These are phyloP conservation scores for Linum trigynum DNA, from an alignment of 345 rosid genomes.

Conservation along the genomic window DNA sequence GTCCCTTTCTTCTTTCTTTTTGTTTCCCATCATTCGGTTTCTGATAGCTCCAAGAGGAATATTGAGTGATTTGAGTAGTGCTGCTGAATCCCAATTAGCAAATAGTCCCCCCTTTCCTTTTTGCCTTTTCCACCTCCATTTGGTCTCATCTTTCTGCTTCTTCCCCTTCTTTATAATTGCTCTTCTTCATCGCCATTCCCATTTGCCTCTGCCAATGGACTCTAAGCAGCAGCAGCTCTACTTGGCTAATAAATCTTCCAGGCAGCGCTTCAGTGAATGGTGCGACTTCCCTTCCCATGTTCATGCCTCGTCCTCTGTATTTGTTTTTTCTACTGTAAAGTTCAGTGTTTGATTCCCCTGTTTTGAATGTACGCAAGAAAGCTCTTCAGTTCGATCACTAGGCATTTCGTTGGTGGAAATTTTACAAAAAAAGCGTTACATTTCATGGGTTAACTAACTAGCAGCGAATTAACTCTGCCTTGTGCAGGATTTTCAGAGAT, in stretches of 20 bases:
- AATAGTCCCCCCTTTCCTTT: not conserved
- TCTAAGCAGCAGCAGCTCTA: constrained; percentile 45
- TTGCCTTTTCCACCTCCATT: constrained; percentile 3
- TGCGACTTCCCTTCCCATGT: constrained; percentile 17
- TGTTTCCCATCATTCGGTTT: no score
- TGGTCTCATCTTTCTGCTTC: not conserved
- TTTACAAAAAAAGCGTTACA: not conserved
- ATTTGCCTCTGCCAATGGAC: constrained; percentile 46
- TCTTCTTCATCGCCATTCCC: not conserved
- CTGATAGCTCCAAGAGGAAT: no score
- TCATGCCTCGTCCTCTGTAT: not conserved
- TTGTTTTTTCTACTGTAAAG: not conserved
- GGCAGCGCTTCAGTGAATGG: constrained; percentile 90
- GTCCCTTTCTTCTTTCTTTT: no score
- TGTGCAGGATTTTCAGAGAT: constrained; percentile 80
- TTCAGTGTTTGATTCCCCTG: not conserved
- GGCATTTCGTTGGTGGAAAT: not conserved
- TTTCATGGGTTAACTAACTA: constrained; percentile 9
- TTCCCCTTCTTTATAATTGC: not conserved
- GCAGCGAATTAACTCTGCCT: constrained; percentile 1
- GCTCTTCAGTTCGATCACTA: no score
- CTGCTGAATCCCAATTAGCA: no score
- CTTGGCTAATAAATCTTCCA: constrained; percentile 64
- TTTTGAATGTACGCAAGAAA: not conserved
- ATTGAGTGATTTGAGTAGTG: no score